Base-by-base conservation (phyloP, 169 alveolate species). In the Fabrea salina region DNA sequence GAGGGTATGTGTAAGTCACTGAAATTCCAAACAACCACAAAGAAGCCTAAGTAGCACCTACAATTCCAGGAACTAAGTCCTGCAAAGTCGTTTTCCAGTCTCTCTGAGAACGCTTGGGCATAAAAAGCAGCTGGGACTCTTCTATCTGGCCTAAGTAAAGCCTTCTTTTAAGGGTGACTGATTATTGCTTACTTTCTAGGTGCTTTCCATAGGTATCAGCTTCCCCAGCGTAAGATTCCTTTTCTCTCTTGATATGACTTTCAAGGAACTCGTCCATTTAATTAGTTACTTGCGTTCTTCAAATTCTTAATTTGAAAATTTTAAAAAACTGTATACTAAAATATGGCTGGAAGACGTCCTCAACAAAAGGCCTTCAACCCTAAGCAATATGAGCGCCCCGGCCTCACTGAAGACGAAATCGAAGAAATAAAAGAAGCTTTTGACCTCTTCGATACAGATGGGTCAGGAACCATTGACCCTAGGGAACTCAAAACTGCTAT, bases 401-500 rank as follows among this genome's bases (percentile, higher is more conserved):
- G n/a, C n/a, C n/a, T n/a, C n/a, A n/a, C n/a, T n/a, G n/a, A n/a
- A n/a, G n/a, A n/a, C n/a, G n/a, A n/a, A n/a, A n/a, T n/a, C n/a
- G n/a, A n/a, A n/a, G n/a, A n/a, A n/a, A n/a, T n/a, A n/a, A n/a
- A n/a, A n/a, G n/a, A n/a, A n/a, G n/a, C n/a, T n/a, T n/a, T n/a
- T n/a, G n/a, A n/a, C n/a, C n/a, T n/a, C n/a, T n/a, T n/a, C n/a
- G n/a, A n/a, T n/a, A n/a, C n/a, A n/a, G n/a, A n/a, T n/a, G n/a
- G n/a, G n/a, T n/a, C n/a, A n/a, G n/a, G n/a, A n/a, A n/a, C n/a
- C 53, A 88, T 93, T 57, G 97, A 93, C 57, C 95, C 95, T 16
- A 87, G 82, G 56, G 97, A 92, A 83, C 86, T 92, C 6, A 90
- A 92, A 78, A 93, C 94, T 16, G 95, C 97, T 4, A 89, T 92